Base-by-base conservation (phyloP, 257 asterid species). In the Osmanthus fragrans region DNA sequence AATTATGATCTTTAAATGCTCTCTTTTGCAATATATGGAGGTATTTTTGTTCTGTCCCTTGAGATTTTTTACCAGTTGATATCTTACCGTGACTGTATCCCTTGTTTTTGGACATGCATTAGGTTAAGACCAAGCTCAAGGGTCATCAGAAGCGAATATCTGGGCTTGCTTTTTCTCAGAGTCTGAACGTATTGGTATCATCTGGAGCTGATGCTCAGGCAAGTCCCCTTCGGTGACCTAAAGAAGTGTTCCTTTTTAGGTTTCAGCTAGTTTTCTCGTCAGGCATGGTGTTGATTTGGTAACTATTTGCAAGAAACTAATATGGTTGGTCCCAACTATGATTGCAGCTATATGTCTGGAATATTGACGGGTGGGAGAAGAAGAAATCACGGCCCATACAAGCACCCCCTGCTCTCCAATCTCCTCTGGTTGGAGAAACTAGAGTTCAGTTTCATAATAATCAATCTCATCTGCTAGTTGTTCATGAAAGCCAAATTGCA, bases 141-240 rank as follows among this genome's bases (percentile, higher is more conserved):
- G 99, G 99, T 80, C 99, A 94, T 85, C 95, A 89, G 86, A 92
- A 92, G 83, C 92, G 90, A 81, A 92, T 94, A 73, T 86, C 99
- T 4, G 97, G 99, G 84, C 97, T 94, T 76, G 97, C 99, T 19
- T 94, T 94, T 84, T 94, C 97, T 25, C 96, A 90, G 86, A 89
- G 82, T 85, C 84, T 92, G 89, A 89, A 88, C 84, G 89, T 92
- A 73, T 84, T 94, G 87, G 97, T 94, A 25, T 94, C 99, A 73
- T 94, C 99, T 11, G 99, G 97, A 72, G 97, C 97, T 82, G 99
- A 94, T 88, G 97, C 99, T 19, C 97, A 90, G 90, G 99, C 85
- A 84, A 76, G 90, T 80, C 23, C 45, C 75, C 45, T 2, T 73
- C 39, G 32, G 68, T 73, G 42, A 64, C 13, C 71, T 60, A 15